Evolutionary conservation across 345 rosid species (phyloP).

Genomic region (Ricinus communis): DNA sequence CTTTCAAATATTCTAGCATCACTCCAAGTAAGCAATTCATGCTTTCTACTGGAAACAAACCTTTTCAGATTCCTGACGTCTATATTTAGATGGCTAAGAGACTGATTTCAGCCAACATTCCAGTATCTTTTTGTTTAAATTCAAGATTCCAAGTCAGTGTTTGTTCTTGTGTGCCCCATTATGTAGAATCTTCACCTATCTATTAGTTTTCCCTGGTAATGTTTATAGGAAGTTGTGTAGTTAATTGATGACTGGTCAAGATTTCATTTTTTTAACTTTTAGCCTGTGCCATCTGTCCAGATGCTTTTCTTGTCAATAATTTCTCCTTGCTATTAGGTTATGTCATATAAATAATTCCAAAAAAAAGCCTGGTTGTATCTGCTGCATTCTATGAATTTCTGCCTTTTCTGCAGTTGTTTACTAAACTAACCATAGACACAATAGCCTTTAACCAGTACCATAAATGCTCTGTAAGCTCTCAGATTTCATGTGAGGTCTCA

Average conservation of each 20-base stretch:
- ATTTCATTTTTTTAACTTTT: background rate
- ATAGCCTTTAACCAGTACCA: too few relatives aligned
- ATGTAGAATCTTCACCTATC: background rate
- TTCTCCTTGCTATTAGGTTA: background rate
- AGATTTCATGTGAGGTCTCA: background rate
- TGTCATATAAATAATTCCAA: too few relatives aligned
- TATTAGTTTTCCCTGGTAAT: background rate
- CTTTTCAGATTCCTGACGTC: background rate
- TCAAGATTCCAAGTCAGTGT: background rate
- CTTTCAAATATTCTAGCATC: slow-evolving; percentile 81
- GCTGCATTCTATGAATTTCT: too few relatives aligned
- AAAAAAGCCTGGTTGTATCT: too few relatives aligned
- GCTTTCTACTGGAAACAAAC: background rate
- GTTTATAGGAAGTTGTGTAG: background rate
- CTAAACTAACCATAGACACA: too few relatives aligned
- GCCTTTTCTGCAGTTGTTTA: too few relatives aligned
- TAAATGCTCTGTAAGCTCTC: background rate
- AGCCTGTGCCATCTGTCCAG: background rate
- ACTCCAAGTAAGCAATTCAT: slow-evolving; percentile 46
- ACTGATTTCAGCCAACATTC: background rate
- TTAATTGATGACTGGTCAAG: background rate
- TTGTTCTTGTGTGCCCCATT: background rate
- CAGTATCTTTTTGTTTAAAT: background rate
- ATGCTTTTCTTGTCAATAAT: background rate
- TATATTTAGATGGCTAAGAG: background rate